phyloP scores from a whole-genome alignment of 192 early-diverging fungal genomes.

The Backusella luteola region DNA sequence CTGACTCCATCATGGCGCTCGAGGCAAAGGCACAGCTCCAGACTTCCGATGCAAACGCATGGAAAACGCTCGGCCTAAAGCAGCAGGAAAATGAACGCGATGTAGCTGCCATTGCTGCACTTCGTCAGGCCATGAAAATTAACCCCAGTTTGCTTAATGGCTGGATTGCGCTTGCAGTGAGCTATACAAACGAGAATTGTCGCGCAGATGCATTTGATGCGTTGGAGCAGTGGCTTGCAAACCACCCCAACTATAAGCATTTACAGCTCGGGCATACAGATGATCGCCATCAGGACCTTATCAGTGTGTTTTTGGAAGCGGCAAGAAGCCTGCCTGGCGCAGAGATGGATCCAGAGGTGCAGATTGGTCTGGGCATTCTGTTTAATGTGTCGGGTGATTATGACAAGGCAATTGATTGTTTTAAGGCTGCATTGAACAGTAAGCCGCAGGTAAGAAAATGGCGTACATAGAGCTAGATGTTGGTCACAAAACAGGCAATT shows the following conservation, averaged over 20 bases:
- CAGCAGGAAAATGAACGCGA: slow-evolving; percentile 98
- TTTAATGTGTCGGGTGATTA: slow-evolving; percentile 92
- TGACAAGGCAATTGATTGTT: slow-evolving; percentile 97
- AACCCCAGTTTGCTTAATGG: slow-evolving; percentile 77
- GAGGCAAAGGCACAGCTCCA: slow-evolving; percentile 83
- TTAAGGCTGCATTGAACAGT: slow-evolving; percentile 82
- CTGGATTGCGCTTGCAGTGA: slow-evolving; percentile 85
- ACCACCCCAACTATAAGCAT: slow-evolving; percentile 67
- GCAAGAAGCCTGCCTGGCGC: slow-evolving; percentile 59
- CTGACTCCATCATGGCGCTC: slow-evolving; percentile 84
- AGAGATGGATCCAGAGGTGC: slow-evolving; percentile 89
- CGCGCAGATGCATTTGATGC: slow-evolving; percentile 84
- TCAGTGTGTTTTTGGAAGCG: slow-evolving; percentile 74
- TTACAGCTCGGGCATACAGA: slow-evolving; percentile 25
- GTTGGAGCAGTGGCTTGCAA: slow-evolving; percentile 82
- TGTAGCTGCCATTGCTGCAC: slow-evolving; percentile 82
- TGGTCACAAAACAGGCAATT: background rate
- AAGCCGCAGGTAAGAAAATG: slow-evolving; percentile 54
- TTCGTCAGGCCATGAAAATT: slow-evolving; percentile 70
- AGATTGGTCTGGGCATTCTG: slow-evolving; percentile 92
- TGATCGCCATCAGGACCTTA: slow-evolving; percentile 70
- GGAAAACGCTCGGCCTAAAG: slow-evolving; percentile 79
- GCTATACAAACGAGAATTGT: slow-evolving; percentile 89
- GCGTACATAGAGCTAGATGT: background rate
- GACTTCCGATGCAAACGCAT: slow-evolving; percentile 74